A percentile compares a stretch with the other conserved stretches of the same genome.
Evolutionary conservation across 1,139 yeast genomes (phyloP).

Genomic region (Diutina ranongensis): DNA sequence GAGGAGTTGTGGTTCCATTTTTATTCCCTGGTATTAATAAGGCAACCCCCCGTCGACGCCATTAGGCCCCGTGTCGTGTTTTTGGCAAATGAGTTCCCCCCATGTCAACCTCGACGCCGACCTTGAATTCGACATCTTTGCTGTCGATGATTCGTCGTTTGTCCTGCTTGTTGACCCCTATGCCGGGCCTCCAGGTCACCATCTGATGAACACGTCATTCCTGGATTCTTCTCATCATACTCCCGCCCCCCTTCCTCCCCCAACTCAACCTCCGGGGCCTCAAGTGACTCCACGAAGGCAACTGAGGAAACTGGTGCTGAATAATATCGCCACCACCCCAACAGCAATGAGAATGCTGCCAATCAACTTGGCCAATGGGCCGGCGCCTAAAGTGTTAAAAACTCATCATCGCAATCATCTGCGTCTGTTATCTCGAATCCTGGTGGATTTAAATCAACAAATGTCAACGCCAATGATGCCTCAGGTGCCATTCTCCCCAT

Average conservation of each 20-base stretch:
- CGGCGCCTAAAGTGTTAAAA: slow-evolving; percentile 18
- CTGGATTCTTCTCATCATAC: neutral
- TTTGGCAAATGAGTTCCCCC: slow-evolving; percentile 1
- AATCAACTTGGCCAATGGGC: slow-evolving; percentile 14
- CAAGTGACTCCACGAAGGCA: slow-evolving; percentile 21
- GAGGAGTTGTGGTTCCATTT: neutral
- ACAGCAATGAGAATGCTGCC: slow-evolving; percentile 20
- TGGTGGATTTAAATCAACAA: slow-evolving; percentile 8
- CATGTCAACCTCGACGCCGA: slow-evolving; percentile 3
- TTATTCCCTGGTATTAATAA: neutral
- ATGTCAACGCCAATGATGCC: slow-evolving; percentile 11
- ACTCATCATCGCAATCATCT: slow-evolving; percentile 30
- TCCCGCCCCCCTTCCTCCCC: neutral
- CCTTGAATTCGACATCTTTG: slow-evolving; percentile 4
- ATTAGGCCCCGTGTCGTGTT: neutral
- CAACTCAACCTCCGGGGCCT: neutral
- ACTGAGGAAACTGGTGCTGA: slow-evolving; percentile 22
- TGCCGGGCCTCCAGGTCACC: neutral
- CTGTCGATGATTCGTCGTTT: slow-evolving; percentile 1
- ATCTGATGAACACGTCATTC: neutral
- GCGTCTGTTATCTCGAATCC: slow-evolving; percentile 11
- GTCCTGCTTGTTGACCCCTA: slow-evolving; percentile 3
- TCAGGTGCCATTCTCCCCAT: slow-evolving; percentile 9
- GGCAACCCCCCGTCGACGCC: neutral
- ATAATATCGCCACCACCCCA: slow-evolving; percentile 17